Base-by-base conservation (phyloP, 208 protist species). In the Novymonas esmeraldas region DNA sequence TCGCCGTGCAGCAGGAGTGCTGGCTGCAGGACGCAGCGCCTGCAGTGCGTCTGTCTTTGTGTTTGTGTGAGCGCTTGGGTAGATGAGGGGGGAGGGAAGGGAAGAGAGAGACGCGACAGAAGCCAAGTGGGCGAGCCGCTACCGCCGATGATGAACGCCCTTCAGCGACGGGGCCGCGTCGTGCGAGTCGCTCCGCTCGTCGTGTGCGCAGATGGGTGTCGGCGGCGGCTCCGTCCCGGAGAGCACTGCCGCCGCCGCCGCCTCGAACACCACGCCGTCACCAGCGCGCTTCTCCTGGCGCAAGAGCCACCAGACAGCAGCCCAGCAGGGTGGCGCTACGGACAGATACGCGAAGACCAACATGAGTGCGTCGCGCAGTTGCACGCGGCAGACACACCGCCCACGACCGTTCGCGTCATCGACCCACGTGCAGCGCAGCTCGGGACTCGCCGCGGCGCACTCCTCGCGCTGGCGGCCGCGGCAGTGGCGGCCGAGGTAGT, bases 361-460 rank as follows among this genome's bases (percentile, higher is more conserved):
- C 36, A 87, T 18, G n/a, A 95, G 64, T 0, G 92, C 77, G 58
- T 95, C 77, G 38, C 84, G 89, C 44, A 95, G 58, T 54, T 94
- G 87, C 55, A 74, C 63, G 16, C 64, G 54, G 62, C 81, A 84
- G 1, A 77, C 63, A 49, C 89, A 92, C 33, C 70, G 67, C 3
- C 82, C 77, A 0, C n/a, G 16, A 11, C 64, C 61, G 5, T 73
- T 63, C 1, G 64, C 44, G 11, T 50, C 50, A 13, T 36, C 54
- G 0, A 85, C 52, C 85, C 88, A 95, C 1, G 24, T 10, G 49
- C 87, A 94, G n/a, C 54, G 39, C n/a, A 75, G 58, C 6, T 6
- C n/a, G 6, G 11, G 46, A 6, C 57, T 64, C 1, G 29, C 26
- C 0, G 20, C 33, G 50, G 49, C 66, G 20, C 54, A 67, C 3